Conservation (phyloP, 2,329 filamentous ascomycete genomes). For the Fusarium oligoseptatum region DNA sequence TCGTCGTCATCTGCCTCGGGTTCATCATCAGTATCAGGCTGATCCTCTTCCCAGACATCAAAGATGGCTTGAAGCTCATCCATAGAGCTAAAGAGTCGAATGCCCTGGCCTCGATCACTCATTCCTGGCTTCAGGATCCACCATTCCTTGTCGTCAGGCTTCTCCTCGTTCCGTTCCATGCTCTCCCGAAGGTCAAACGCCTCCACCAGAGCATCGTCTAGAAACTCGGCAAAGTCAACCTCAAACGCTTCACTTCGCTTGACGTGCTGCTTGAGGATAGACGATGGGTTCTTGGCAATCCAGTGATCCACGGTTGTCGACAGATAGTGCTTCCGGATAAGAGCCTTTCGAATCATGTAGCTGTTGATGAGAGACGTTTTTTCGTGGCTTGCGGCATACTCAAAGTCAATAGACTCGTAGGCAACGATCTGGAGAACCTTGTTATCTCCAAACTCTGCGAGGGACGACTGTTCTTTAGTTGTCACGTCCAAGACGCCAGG, state of each 20-base stretch:
- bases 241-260: constrained; percentile 89
- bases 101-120: constrained; percentile 96
- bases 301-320: constrained; percentile 86
- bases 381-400: constrained; percentile 74
- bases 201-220: constrained; percentile 93
- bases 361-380: constrained; percentile 80
- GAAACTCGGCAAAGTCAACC: constrained; percentile 95
- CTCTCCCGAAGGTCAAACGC: constrained; percentile 88
- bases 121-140: constrained; percentile 99
- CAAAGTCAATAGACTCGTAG: constrained; percentile 91
- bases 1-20: constrained; percentile 58
- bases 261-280: constrained; percentile 76
- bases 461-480: constrained; percentile 55
- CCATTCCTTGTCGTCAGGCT: constrained; percentile 74
- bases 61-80: constrained; percentile 89
- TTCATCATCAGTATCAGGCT: constrained; percentile 74
- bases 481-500: constrained; percentile 70
- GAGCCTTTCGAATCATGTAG: constrained; percentile 94
- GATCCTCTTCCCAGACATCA: constrained; percentile 85
- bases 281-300: constrained; percentile 84
- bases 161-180: constrained; percentile 72
- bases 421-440: constrained; percentile 81
- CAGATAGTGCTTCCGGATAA: constrained; percentile 96
- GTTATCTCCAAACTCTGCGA: constrained; percentile 54
- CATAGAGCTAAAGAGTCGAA: constrained; percentile 88